Evolutionary conservation across 75 land plant species (phyloP), one percentile per base, ranked within the genome.

Genomic region (Selaginella tamariscina): DNA sequence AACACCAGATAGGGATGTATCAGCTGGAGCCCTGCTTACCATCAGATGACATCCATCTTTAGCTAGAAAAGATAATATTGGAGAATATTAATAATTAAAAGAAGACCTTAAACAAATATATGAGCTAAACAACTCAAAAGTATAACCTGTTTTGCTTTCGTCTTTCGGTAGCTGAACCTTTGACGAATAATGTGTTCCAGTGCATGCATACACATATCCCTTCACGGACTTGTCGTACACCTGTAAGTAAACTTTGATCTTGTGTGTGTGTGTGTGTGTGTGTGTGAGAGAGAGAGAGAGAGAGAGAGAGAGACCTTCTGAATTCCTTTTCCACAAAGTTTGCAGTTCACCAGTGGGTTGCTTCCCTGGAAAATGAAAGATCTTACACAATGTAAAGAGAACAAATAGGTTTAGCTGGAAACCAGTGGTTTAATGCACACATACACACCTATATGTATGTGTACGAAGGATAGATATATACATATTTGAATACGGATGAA

Each of bases 81-180:
- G n/a, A n/a, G n/a, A n/a, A n/a, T n/a, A n/a, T n/a, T n/a, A n/a
- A n/a, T n/a, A n/a, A n/a, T n/a, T n/a, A n/a, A n/a, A n/a, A n/a
- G n/a, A n/a, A n/a, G n/a, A n/a, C n/a, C n/a, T n/a, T n/a, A n/a
- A n/a, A n/a, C n/a, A n/a, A n/a, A n/a, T n/a, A n/a, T n/a, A n/a
- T n/a, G n/a, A n/a, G n/a, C n/a, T n/a, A n/a, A 39, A 39, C 2
- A 26, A 59, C 24, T 24, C 2, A 31, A 24, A n/a, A 29, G 32
- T 65, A 18, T 65, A 2, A 73, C 79, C 79, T 77, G 70, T 20
- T 68, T 68, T 77, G 24, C 26, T 66, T 57, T 76, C 79, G 55
- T 77, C 68, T 33, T 77, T 77, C 13, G 79, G 79, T 39, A 77
- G 32, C 54, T 77, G 79, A 29, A 77, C 28, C 33, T 73, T 77